Evolutionary conservation across 2,329 filamentous ascomycete genomes (phyloP).

Genomic region (Exserohilum rostratum): DNA sequence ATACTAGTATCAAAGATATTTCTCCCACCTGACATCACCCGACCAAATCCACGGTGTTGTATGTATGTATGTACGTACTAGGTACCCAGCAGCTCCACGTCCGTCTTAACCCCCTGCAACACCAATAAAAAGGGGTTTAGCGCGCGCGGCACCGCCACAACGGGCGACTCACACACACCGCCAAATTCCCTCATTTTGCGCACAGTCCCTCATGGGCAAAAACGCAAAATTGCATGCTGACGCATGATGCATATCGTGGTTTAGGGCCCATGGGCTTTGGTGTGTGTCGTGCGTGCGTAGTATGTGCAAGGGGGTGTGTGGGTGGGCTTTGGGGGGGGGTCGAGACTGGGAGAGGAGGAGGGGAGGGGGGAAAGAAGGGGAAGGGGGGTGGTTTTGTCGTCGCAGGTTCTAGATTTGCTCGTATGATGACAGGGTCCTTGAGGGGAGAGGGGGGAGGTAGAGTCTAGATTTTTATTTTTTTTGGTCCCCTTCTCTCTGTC

Average conservation of each 20-base stretch:
- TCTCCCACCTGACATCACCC: neutral
- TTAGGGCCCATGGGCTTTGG: neutral
- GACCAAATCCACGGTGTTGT: neutral
- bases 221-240: slow-evolving; percentile 17
- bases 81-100: no score
- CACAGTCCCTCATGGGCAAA: slow-evolving; percentile 27
- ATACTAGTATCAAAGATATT: neutral
- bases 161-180: neutral
- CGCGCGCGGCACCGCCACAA: slow-evolving; percentile 2
- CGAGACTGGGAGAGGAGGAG: no score
- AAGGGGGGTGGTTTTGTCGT: neutral
- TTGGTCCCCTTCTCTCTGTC: no score
- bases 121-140: neutral
- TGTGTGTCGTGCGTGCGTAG: no score
- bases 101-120: no score
- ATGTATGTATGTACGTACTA: no score
- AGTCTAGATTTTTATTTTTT: neutral
- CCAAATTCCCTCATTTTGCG: neutral
- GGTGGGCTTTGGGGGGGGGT: no score
- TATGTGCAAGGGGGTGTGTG: no score
- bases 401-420: slow-evolving; percentile 8
- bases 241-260: slow-evolving; percentile 2
- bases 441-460: neutral
- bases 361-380: no score
- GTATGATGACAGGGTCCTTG: neutral